These are phyloP conservation scores for Nymphaea thermarum DNA, from an alignment of 164 flowering plant genomes.

Conservation along the genomic window DNA sequence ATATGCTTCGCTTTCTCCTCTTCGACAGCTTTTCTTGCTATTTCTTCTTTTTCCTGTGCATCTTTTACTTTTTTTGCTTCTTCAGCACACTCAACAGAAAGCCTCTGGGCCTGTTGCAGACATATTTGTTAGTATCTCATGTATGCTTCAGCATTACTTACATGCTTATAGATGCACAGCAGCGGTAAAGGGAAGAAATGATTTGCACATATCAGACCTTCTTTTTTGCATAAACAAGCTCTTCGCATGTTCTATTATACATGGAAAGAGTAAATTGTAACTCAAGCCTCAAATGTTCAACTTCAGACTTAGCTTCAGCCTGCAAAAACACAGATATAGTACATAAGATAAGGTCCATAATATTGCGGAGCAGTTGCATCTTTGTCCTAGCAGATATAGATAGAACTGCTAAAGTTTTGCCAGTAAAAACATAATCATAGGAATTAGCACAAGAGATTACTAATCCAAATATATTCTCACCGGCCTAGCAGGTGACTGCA, in stretches of 20 bases:
- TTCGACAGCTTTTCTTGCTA: constrained; percentile 40
- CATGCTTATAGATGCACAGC: background rate
- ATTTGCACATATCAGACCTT: constrained; percentile 25
- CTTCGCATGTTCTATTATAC: constrained; percentile 64
- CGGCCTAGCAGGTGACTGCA: background rate
- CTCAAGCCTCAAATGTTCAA: constrained; percentile 39
- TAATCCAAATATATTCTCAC: background rate
- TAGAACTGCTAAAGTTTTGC: too few relatives aligned
- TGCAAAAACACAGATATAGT: constrained; percentile 13
- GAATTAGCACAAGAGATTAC: too few relatives aligned
- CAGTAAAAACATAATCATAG: too few relatives aligned
- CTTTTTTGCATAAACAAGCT: constrained; percentile 43
- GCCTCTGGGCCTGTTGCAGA: constrained; percentile 34
- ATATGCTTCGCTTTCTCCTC: constrained; percentile 52
- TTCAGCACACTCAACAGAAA: constrained; percentile 53
- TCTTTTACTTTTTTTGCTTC: constrained; percentile 44
- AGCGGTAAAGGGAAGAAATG: background rate
- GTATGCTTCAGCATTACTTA: background rate
- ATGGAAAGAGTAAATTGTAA: constrained; percentile 34
- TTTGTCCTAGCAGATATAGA: background rate
- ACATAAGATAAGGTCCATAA: background rate
- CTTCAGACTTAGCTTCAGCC: constrained; percentile 38
- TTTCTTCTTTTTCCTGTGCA: constrained; percentile 49
- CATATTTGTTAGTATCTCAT: background rate
- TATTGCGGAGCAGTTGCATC: background rate